Evolutionary conservation across 371 early-diverging fungal species (phyloP).

Genomic region (Mucor ambiguus): DNA sequence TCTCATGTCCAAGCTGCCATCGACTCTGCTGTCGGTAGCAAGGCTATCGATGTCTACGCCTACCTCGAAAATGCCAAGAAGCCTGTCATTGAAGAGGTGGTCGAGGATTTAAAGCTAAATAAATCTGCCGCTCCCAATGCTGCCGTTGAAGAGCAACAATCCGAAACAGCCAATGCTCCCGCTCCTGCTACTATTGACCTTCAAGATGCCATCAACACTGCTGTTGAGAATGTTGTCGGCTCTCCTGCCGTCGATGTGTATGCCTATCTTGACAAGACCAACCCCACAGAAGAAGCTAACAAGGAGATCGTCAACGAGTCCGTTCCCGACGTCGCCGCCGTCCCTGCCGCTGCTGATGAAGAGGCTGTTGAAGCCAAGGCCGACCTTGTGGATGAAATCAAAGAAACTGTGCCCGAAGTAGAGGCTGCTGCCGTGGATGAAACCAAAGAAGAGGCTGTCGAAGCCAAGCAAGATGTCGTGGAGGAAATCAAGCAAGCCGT

Average conservation of each 20-base stretch:
- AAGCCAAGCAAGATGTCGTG: slow-evolving; percentile 19
- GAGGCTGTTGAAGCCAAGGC: slow-evolving; percentile 6
- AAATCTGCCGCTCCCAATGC: not conserved
- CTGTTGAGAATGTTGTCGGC: slow-evolving; percentile 22
- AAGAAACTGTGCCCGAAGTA: slow-evolving; percentile 18
- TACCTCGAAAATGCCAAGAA: slow-evolving; percentile 23
- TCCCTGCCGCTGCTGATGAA: not conserved
- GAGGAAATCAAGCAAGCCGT: slow-evolving; percentile 22
- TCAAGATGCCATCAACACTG: slow-evolving; percentile 18
- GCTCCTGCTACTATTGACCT: slow-evolving; percentile 12
- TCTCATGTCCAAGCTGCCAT: slow-evolving; percentile 34
- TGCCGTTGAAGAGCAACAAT: not conserved
- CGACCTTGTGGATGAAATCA: slow-evolving; percentile 12
- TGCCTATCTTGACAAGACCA: slow-evolving; percentile 3
- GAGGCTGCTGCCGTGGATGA: slow-evolving; percentile 16
- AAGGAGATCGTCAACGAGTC: slow-evolving; percentile 1
- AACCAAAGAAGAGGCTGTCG: slow-evolving; percentile 29
- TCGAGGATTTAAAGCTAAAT: slow-evolving; percentile 1
- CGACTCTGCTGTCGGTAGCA: slow-evolving; percentile 28
- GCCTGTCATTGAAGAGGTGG: slow-evolving; percentile 2
- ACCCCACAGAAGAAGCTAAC: not conserved
- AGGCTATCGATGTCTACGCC: slow-evolving; percentile 27
- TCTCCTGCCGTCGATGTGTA: slow-evolving; percentile 11
- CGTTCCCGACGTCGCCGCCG: slow-evolving; percentile 7
- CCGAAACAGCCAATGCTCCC: slow-evolving; percentile 1